phyloP scores from a whole-genome alignment of 768 basidiomycete genomes.

The Rhizopogon rudus region DNA sequence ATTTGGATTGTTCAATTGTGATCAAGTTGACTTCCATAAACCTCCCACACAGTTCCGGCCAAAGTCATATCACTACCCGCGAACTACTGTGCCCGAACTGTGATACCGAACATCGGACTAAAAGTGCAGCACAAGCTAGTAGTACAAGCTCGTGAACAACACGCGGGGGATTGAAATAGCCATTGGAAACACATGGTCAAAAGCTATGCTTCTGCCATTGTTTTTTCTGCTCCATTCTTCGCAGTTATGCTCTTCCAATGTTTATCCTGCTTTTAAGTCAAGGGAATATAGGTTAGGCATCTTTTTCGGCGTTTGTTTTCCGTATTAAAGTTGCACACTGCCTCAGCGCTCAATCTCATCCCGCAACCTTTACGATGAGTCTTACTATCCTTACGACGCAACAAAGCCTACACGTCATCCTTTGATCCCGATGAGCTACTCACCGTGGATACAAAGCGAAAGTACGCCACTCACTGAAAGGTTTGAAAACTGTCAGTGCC shows the following conservation, averaged over 20 bases:
- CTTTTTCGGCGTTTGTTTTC: neutral
- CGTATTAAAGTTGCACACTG: neutral
- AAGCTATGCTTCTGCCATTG: neutral
- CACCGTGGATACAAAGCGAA: conserved; percentile 5
- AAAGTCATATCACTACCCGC: neutral
- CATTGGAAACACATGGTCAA: neutral
- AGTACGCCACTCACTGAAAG: conserved; percentile 3
- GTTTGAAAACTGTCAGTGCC: conserved; percentile 2
- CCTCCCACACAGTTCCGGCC: neutral
- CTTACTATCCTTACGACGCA: conserved; percentile 3
- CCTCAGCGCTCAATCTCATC: too few relatives aligned
- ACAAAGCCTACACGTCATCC: neutral
- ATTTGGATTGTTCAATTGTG: too few relatives aligned
- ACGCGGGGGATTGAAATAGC: neutral
- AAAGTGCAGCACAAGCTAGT: neutral
- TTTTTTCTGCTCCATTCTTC: neutral
- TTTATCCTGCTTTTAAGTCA: neutral
- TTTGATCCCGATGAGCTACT: conserved; percentile 6
- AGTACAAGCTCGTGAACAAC: neutral
- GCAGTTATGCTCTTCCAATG: conserved; percentile 1
- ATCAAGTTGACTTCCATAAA: neutral
- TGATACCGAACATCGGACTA: neutral
- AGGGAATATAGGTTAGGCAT: neutral
- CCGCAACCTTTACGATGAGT: neutral
- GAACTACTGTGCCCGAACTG: neutral